Conservation (phyloP, 2,329 filamentous ascomycete genomes). For the Verticillium nonalfalfae region DNA sequence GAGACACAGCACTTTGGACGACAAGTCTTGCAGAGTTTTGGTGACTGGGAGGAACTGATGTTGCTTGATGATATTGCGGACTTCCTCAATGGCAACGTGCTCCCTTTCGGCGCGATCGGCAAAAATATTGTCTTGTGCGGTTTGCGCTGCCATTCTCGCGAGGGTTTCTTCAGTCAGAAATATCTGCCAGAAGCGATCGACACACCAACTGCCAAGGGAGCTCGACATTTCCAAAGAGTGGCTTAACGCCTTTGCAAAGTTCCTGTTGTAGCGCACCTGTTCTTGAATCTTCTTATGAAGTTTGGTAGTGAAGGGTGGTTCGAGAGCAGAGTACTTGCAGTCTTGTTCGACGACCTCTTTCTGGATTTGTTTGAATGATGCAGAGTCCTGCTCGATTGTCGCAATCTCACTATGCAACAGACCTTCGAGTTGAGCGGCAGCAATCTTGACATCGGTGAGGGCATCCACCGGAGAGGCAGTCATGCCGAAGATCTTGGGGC, state of each 20-base stretch:
- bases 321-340: constrained; percentile 36
- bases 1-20: constrained; percentile 66
- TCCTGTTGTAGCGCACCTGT: constrained; percentile 29
- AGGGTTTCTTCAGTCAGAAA: constrained; percentile 58
- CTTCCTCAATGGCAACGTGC: constrained; percentile 51
- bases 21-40: constrained; percentile 39
- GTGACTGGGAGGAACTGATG: constrained; percentile 36
- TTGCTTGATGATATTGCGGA: constrained; percentile 46
- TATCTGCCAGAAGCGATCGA: constrained; percentile 74
- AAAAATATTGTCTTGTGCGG: constrained; percentile 28
- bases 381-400: constrained; percentile 48
- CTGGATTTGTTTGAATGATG: constrained; percentile 23
- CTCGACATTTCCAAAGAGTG: constrained; percentile 55
- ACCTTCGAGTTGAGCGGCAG: constrained; percentile 66
- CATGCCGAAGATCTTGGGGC: constrained; percentile 88
- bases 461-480: constrained; percentile 92
- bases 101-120: constrained; percentile 31
- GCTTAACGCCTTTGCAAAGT: constrained; percentile 51
- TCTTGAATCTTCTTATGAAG: constrained; percentile 53
- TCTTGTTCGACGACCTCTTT: constrained; percentile 50
- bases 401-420: constrained; percentile 78
- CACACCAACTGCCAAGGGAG: constrained; percentile 75
- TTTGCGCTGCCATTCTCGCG: constrained; percentile 52
- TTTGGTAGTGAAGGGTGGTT: constrained; percentile 51
- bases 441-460: constrained; percentile 63